Evolutionary conservation across 1,139 yeast species (phyloP).

Genomic region (Saccharomyces hybrid): DNA sequence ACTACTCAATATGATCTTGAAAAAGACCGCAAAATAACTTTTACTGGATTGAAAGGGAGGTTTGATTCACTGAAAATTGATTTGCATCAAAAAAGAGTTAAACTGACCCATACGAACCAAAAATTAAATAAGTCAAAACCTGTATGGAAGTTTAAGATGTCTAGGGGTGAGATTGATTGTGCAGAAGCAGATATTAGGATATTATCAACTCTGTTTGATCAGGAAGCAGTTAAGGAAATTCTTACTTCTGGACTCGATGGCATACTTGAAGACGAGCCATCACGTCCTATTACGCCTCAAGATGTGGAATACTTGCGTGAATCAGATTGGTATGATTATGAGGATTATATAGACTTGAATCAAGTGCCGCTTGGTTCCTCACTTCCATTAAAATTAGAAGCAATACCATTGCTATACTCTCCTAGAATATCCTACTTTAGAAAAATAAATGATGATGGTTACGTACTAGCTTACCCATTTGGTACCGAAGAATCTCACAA

Average conservation of each 20-base stretch:
- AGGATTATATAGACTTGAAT: slow-evolving; percentile 71
- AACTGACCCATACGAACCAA: slow-evolving; percentile 47
- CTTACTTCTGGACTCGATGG: slow-evolving; percentile 19
- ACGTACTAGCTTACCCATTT: slow-evolving; percentile 52
- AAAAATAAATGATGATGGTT: slow-evolving; percentile 47
- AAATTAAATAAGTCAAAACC: slow-evolving; percentile 47
- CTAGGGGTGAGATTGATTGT: slow-evolving; percentile 68
- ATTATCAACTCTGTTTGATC: slow-evolving; percentile 56
- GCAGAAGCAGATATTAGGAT: slow-evolving; percentile 66
- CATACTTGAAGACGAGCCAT: background rate
- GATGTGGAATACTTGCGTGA: slow-evolving; percentile 28
- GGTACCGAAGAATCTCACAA: slow-evolving; percentile 59
- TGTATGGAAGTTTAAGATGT: slow-evolving; percentile 55
- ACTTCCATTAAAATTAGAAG: slow-evolving; percentile 46
- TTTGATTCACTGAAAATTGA: slow-evolving; percentile 59
- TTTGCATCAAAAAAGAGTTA: slow-evolving; percentile 70
- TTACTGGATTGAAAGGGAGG: slow-evolving; percentile 72
- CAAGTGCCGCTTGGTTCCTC: slow-evolving; percentile 41
- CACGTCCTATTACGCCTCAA: slow-evolving; percentile 5
- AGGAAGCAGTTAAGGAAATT: slow-evolving; percentile 47
- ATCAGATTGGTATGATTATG: slow-evolving; percentile 63
- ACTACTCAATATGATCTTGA: slow-evolving; percentile 37
- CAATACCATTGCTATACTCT: slow-evolving; percentile 57
- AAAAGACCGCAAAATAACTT: slow-evolving; percentile 42
- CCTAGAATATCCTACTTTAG: slow-evolving; percentile 74